Conservation (phyloP, 139 green algal genomes). For the Astrephomene gubernaculifera region DNA sequence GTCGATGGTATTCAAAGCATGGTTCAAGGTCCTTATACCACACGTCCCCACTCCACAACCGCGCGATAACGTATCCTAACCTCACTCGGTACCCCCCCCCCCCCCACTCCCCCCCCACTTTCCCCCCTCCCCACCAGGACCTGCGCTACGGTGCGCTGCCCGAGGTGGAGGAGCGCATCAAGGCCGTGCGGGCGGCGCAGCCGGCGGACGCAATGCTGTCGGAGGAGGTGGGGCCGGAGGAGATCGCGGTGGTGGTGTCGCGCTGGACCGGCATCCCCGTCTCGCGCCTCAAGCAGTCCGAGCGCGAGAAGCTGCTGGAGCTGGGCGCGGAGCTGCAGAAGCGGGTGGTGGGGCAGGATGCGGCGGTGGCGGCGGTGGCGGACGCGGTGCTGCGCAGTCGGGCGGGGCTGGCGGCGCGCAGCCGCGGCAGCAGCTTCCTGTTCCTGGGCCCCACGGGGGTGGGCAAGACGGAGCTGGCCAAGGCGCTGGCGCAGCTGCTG, state of each 20-base stretch:
- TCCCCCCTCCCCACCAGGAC: constrained; percentile 41
- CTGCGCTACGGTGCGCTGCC: constrained; percentile 85
- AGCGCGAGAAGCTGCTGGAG: constrained; percentile 92
- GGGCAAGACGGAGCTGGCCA: constrained; percentile 98
- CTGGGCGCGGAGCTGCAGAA: constrained; percentile 77
- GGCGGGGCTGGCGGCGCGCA: constrained; percentile 50
- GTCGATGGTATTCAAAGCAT: too few relatives aligned
- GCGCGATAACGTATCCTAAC: too few relatives aligned
- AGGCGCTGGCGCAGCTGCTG: constrained; percentile 90
- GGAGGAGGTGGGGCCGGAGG: constrained; percentile 85
- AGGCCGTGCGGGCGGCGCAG: constrained; percentile 53
- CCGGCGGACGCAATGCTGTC: constrained; percentile 80
- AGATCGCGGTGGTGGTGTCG: constrained; percentile 85
- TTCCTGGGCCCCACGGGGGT: constrained; percentile 92
- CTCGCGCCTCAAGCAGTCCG: constrained; percentile 66
- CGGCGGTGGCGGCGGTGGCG: constrained; percentile 91
- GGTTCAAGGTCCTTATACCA: too few relatives aligned
- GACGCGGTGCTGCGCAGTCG: constrained; percentile 89
- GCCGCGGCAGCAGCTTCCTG: constrained; percentile 84
- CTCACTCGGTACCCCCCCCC: too few relatives aligned
- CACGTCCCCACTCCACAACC: too few relatives aligned
- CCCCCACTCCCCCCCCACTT: background rate
- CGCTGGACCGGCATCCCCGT: constrained; percentile 92
- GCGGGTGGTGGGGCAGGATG: constrained; percentile 31
- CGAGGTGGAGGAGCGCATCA: constrained; percentile 84